Evolutionary conservation across 169 alveolate species (phyloP).

Genomic region (Perkinsus olseni): DNA sequence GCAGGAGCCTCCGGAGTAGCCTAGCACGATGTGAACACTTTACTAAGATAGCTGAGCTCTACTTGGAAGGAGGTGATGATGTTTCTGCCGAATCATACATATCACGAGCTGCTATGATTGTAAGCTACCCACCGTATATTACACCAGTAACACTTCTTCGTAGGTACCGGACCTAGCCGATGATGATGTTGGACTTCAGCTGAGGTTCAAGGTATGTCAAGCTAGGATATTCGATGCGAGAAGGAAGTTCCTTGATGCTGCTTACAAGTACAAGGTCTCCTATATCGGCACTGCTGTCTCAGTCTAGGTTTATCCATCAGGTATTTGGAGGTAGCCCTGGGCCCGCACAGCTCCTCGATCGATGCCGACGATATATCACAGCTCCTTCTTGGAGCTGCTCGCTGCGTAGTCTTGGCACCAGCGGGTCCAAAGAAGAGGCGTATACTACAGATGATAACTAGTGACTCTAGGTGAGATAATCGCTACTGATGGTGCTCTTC

Average conservation of each 20-base stretch:
- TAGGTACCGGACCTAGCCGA: background rate
- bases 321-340: background rate
- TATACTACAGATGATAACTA: conserved; percentile 18
- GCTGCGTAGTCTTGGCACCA: conserved; percentile 52
- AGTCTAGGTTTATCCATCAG: background rate
- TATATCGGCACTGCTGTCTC: background rate
- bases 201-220: conserved; percentile 47
- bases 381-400: conserved; percentile 37
- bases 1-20: background rate
- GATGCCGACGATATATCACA: conserved; percentile 35
- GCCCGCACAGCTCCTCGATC: background rate
- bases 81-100: conserved; percentile 49
- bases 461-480: background rate
- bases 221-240: conserved; percentile 48
- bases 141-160: background rate
- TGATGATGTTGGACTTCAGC: conserved; percentile 19
- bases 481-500: background rate
- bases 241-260: conserved; percentile 47
- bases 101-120: conserved; percentile 44
- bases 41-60: conserved; percentile 41
- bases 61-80: conserved; percentile 48
- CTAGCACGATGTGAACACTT: background rate
- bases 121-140: background rate
- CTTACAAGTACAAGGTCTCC: conserved; percentile 37
- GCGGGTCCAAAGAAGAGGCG: conserved; percentile 55